Evolutionary conservation across 2,329 filamentous ascomycete species (phyloP), one percentile per base, ranked within the genome.

Genomic region (Diplodia intermedia): DNA sequence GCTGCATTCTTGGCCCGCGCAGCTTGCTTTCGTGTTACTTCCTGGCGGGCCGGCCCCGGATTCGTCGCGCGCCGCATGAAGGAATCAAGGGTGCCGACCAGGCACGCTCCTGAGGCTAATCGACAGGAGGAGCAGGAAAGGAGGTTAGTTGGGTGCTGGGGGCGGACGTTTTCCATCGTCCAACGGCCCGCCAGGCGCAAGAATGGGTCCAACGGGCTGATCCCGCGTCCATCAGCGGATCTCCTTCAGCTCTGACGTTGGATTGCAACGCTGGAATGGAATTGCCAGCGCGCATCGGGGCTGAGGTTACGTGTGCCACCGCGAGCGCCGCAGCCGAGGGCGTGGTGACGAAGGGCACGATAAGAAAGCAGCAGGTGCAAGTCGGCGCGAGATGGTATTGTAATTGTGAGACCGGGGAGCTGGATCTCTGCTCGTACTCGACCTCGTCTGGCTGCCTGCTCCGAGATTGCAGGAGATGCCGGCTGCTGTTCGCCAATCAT

Each of bases 391-490:
- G 33, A 23, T 38, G 38, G 56, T 40, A 47, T 43, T 36, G 56
- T 36, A 62, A 50, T 18, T 49, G 40, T 63, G 60, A 63, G 60
- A 63, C 60, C 60, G 60, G 60, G 60, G 47, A 52, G 29, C 43
- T 38, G 36, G 36, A 38, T 38, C 36, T 38, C 36, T 38, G 36
- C 50, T 26, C 60, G 40, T 38, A 63, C 60, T 52, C 60, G 47
- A 52, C 29, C 65, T 67, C 65, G 54, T 67, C 65, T 60, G 8
- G 36, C 11, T 4, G 36, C 3, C 8, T 12, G 12, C 49, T 47
- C 63, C 63, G 63, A 66, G 63, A 66, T 66, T 66, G 52, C 63
- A 66, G 63, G 54, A 67, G 54, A 67, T 60, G 31, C 52, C 55
- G 54, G 54, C 40, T 38, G 29, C 20, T 47, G 43, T 57, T 40